Percentiles rank a stretch among this genome's conserved stretches.
These are phyloP conservation scores for Arxiozyma telluris DNA, from an alignment of 1,139 yeast genomes.

Conservation along the genomic window DNA sequence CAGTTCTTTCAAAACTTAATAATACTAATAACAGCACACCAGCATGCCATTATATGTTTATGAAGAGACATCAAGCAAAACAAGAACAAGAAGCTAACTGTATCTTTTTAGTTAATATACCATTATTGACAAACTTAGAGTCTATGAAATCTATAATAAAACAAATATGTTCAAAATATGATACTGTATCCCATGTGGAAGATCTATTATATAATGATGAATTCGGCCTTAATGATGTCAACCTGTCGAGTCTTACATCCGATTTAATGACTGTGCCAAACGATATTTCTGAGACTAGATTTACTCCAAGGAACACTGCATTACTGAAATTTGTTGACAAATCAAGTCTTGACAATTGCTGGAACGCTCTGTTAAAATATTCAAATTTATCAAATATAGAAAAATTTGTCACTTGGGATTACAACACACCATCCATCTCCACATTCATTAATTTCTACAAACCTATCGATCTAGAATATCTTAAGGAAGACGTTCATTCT, in stretches of 20 bases:
- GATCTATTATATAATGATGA: slow-evolving; percentile 28
- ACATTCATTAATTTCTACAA: slow-evolving; percentile 29
- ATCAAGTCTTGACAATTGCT: slow-evolving; percentile 58
- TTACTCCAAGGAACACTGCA: slow-evolving; percentile 64
- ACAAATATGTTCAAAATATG: slow-evolving; percentile 39
- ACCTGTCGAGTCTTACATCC: slow-evolving; percentile 51
- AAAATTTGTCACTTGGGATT: slow-evolving; percentile 28
- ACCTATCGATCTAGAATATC: slow-evolving; percentile 27
- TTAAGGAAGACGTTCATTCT: slow-evolving; percentile 28
- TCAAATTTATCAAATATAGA: slow-evolving; percentile 15
- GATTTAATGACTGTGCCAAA: slow-evolving; percentile 40
- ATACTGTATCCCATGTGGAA: slow-evolving; percentile 30
- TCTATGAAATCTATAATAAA: slow-evolving; percentile 52
- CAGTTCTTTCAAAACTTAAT: slow-evolving; percentile 12
- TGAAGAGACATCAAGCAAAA: slow-evolving; percentile 50
- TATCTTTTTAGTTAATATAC: slow-evolving; percentile 70
- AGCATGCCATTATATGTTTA: slow-evolving; percentile 43
- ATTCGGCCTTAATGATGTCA: slow-evolving; percentile 42
- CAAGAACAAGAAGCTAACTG: slow-evolving; percentile 35
- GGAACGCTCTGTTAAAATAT: slow-evolving; percentile 50
- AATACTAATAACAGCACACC: not conserved
- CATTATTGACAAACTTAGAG: slow-evolving; percentile 48
- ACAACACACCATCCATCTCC: slow-evolving; percentile 23
- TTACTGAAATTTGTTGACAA: slow-evolving; percentile 70
- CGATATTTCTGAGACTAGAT: slow-evolving; percentile 27